Evolutionary conservation across 345 rosid species (phyloP), one percentile per base, ranked within the genome.

Genomic region (Pistacia vera): DNA sequence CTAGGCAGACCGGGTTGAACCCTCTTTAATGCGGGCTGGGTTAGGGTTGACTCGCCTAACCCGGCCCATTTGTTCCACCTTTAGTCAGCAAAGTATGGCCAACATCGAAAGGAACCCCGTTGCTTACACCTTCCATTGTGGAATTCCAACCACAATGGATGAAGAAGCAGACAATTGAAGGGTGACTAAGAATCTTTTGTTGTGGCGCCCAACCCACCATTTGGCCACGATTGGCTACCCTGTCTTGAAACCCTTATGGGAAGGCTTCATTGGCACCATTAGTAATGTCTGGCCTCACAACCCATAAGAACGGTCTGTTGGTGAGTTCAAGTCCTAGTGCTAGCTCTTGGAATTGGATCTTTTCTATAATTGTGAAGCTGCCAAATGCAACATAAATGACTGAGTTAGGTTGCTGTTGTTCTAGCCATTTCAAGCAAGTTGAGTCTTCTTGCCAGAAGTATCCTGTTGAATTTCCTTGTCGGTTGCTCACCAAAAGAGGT

Each of bases 101-200:
- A 77, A 58, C 92, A 85, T 22, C 86, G 82, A 92, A 75, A 8
- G 93, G 93, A 20, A 85, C 68, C 5, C 92, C 92, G 20, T 74
- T 82, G 66, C 82, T 69, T 3, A 80, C 75, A n/a, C 86, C 88
- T 77, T 92, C 93, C 63, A 89, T 60, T 49, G 85, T 80, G 30
- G 95, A 89, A 70, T 87, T 89, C 95, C 91, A 89, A 20, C 92
- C 25, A 25, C 25, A 86, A 49, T 87, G 92, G 78, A 86, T 85
- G 46, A 84, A 75, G 61, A 84, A 84, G 65, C 87, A 83, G 51
- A 84, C 89, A 20, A 84, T 52, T 1, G 82, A 81, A 56, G 79
- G 68, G 71, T 70, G 75, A 3, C 64, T 66, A 33, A 84, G 74
- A 28, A 86, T 75, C 63, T 76, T 76, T 10, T 75, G 78, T 66